Percentiles rank a stretch among this genome's conserved stretches.
Conservation (phyloP, 495 filamentous ascomycete species). For the Trichoderma erinaceum region DNA sequence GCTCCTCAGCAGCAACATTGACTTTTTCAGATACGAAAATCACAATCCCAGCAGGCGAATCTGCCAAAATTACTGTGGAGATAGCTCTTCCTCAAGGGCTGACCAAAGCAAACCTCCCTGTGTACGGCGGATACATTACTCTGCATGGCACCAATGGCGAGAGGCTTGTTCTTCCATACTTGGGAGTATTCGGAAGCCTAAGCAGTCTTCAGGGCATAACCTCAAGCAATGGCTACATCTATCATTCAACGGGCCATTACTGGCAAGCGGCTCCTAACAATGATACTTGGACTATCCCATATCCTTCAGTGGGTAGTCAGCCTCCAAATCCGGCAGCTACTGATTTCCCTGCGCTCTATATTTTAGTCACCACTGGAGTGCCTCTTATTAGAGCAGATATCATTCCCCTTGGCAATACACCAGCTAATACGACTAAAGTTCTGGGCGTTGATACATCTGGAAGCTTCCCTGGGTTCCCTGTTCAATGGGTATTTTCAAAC, state of each 20-base stretch:
- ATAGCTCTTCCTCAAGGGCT: slow-evolving; percentile 37
- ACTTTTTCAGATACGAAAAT: slow-evolving; percentile 23
- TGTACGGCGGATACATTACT: slow-evolving; percentile 49
- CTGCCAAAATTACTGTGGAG: slow-evolving; percentile 35
- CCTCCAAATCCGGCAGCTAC: not conserved
- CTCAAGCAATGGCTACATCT: not conserved
- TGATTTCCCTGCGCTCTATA: not conserved
- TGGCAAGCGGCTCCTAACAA: not conserved
- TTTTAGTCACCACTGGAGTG: not conserved
- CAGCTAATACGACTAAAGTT: not conserved
- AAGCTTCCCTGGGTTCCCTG: not conserved
- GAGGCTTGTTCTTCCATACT: slow-evolving; percentile 44
- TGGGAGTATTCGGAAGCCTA: slow-evolving; percentile 45
- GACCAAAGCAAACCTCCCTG: slow-evolving; percentile 37
- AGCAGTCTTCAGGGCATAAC: not conserved
- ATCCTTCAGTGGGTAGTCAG: not conserved
- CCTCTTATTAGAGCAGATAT: not conserved
- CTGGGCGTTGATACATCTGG: not conserved
- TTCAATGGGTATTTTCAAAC: not conserved
- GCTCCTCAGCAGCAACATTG: slow-evolving; percentile 29
- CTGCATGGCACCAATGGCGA: slow-evolving; percentile 45
- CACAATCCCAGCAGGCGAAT: slow-evolving; percentile 33
- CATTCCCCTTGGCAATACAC: not conserved
- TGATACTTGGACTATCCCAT: not conserved
- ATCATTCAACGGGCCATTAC: not conserved